phyloP scores from a whole-genome alignment of 2,329 filamentous ascomycete species.

The Colletotrichum tofieldiae region DNA sequence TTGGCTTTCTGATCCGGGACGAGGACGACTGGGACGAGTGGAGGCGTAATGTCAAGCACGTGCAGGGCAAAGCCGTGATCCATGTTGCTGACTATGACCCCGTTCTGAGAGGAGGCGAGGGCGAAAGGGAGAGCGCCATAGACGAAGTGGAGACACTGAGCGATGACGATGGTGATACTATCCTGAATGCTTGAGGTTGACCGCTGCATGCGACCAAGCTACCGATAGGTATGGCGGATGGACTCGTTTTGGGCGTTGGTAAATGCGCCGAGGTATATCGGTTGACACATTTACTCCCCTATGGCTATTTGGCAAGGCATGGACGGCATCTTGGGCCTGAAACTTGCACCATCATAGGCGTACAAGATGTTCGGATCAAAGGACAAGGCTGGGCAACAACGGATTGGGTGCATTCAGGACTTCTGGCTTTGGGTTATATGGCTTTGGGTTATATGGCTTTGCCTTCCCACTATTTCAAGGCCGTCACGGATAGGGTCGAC shows the following conservation, averaged over 20 bases:
- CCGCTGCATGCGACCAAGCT: not conserved
- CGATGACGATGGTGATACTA: slow-evolving; percentile 71
- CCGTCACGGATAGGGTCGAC: not conserved
- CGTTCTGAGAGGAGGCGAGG: slow-evolving; percentile 63
- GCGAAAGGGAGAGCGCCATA: slow-evolving; percentile 80
- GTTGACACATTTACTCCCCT: not conserved
- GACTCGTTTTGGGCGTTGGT: not conserved
- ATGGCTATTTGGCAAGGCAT: not conserved
- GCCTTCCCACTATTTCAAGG: not conserved
- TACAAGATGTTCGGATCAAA: not conserved
- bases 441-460: not conserved
- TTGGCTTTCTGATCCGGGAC: slow-evolving; percentile 89
- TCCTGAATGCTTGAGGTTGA: slow-evolving; percentile 46
- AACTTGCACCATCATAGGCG: not conserved
- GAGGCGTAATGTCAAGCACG: slow-evolving; percentile 81
- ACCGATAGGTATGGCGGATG: not conserved
- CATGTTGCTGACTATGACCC: slow-evolving; percentile 84
- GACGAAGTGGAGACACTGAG: slow-evolving; percentile 94
- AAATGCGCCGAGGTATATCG: slow-evolving; percentile 1
- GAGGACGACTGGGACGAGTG: slow-evolving; percentile 89
- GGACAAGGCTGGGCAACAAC: not conserved
- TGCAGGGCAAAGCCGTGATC: slow-evolving; percentile 87
- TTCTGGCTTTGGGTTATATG: not conserved
- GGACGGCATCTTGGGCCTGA: not conserved
- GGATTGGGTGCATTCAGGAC: not conserved